Evolutionary conservation across 352 stramenopile species (phyloP), one percentile per base, ranked within the genome.

Genomic region (Phytophthora fragariae): DNA sequence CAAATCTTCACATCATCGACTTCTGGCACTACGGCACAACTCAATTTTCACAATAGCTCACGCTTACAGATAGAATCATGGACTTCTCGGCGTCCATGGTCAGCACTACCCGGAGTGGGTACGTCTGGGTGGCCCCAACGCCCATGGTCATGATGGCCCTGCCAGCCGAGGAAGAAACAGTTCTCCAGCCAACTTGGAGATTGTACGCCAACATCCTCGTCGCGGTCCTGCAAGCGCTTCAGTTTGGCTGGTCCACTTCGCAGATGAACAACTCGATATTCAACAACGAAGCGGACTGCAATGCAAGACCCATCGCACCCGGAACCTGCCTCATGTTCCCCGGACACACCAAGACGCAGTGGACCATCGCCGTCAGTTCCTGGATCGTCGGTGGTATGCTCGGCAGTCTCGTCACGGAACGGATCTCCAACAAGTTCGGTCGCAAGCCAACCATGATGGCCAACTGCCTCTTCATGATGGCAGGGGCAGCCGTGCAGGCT

Each of bases 311-410:
- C 8, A 64, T 91, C 2, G 65, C 52, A 63, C 39, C 66, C 1
- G 71, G 65, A 7, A 75, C 71, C 0, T 75, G 71, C 59, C 60
- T 78, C 57, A 75, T 78, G 65, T 78, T 78, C 39, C 71, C 71
- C 0, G 71, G 71, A 6, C 71, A 78, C 24, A 78, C 66, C 17
- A 72, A 74, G 8, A 68, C 37, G 5, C 55, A 92, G 44, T 93
- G 86, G 86, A 88, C 75, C 10, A 83, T 80, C 29, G 78, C 83
- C 24, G 78, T 90, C 31, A 88, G 85, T 55, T 71, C 74, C 37
- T 92, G 84, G 84, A 81, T 92, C 58, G 65, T 89, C 41, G 83
- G 82, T 17, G 82, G 80, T 29, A 89, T 88, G 76, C 47, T 90
- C 63, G 58, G 60, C 0, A 64, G 60, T 61, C 63, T 70, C 6